phyloP scores from a whole-genome alignment of 306 rosid genomes.

The Acmispon strigosus region DNA sequence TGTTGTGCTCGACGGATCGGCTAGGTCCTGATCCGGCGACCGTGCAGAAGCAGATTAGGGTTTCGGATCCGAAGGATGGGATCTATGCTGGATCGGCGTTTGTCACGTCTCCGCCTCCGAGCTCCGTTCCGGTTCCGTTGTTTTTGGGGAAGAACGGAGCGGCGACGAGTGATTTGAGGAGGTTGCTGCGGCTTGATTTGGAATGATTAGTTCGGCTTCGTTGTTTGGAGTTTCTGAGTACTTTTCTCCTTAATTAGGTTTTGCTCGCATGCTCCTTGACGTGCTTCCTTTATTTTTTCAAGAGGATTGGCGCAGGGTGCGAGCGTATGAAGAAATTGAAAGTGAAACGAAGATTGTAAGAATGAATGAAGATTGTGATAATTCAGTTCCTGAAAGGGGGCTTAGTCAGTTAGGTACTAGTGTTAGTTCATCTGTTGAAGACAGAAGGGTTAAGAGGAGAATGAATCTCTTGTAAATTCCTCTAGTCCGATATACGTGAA shows the following conservation, averaged over 20 bases:
- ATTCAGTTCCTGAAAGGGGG: neutral
- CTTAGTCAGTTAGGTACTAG: conserved; percentile 13
- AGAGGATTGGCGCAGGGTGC: conserved; percentile 47
- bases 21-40: conserved; percentile 65
- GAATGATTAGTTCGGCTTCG: conserved; percentile 15
- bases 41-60: conserved; percentile 54
- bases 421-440: conserved; percentile 12
- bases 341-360: neutral
- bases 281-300: conserved; percentile 76
- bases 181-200: conserved; percentile 54
- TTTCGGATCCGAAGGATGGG: conserved; percentile 39
- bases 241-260: conserved; percentile 13
- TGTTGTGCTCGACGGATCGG: conserved; percentile 53
- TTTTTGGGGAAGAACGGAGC: conserved; percentile 47
- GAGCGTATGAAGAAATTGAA: conserved; percentile 16
- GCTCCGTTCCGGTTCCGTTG: conserved; percentile 63
- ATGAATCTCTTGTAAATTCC: conserved; percentile 13
- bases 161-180: conserved; percentile 49
- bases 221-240: neutral
- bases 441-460: neutral
- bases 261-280: conserved; percentile 33
- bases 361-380: neutral
- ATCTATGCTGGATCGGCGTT: conserved; percentile 54
- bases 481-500: neutral
- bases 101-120: conserved; percentile 65